Base-by-base conservation (phyloP, 352 stramenopile genomes). In the Phytophthora idaei region DNA sequence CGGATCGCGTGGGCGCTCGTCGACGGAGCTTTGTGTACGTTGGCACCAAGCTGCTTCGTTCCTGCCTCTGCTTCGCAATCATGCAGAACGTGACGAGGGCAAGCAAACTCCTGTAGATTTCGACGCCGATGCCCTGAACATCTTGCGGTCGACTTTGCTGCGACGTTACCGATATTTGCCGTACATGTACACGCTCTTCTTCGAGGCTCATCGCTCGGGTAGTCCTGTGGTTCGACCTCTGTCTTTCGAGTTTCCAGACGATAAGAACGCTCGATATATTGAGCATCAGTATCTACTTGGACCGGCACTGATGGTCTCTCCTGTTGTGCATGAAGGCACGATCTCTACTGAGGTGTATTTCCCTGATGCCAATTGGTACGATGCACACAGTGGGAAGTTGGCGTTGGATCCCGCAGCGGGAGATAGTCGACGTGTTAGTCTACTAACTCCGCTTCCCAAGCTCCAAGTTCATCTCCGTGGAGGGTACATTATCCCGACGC, bases 111-210 rank as follows among this genome's bases (percentile, higher is more conserved):
- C 87, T 0, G 78, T 93, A 10, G 78, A 90, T 39, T 94, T 90
- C 34, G 83, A 92, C 39, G 69, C 74, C 0, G 72, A 90, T 15
- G 70, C 83, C 0, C 55, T 86, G 9, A 92, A 94, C 48, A 84
- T 90, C 37, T 63, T 93, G 15, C 77, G 88, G 1, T 70, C 81
- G 4, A 84, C 77, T 17, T 51, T 96, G 47, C 45, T 90, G 28
- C 73, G 66, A 11, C 84, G 90, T 1, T 96, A 95, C 53, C 62
- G 68, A 1, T 83, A 92, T 28, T 57, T 96, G 32, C 88, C 90
- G n/a, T 95, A 93, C 67, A 76, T 95, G 69, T 96, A 96, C 64
- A 92, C 90, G 25, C 76, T 90, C 44, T 85, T 96, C 27, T 94
- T 80, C 58, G 58, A 74, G 27, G 85, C 89, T 0, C 72, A 90